phyloP scores from a whole-genome alignment of 2,329 filamentous ascomycete genomes.

The Talaromyces atroroseus region DNA sequence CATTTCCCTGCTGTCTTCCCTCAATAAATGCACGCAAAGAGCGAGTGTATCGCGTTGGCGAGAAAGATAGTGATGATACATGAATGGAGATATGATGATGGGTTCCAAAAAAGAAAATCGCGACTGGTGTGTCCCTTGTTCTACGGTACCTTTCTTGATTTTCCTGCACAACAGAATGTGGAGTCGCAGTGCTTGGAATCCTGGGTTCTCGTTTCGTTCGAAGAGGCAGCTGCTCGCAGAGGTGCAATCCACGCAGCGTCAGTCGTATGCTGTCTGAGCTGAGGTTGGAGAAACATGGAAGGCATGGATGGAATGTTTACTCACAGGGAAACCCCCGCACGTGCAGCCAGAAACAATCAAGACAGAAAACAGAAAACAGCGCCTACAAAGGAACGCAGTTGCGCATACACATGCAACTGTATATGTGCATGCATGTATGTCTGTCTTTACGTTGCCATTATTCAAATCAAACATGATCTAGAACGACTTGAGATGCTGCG shows the following conservation, averaged over 20 bases:
- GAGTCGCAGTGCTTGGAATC: background rate
- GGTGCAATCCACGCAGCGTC: background rate
- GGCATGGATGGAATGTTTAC: conserved; percentile 9
- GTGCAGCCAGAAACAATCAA: conserved; percentile 10
- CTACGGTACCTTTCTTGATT: conserved; percentile 15
- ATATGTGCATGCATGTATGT: background rate
- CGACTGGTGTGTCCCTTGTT: conserved; percentile 6
- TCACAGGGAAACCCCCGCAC: conserved; percentile 7
- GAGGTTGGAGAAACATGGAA: too few species aligned
- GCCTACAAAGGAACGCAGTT: background rate
- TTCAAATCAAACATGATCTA: too few species aligned
- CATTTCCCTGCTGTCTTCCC: conserved; percentile 33
- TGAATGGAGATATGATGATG: conserved; percentile 21
- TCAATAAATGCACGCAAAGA: conserved; percentile 37
- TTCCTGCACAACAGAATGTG: background rate
- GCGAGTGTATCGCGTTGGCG: conserved; percentile 37
- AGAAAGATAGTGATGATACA: conserved; percentile 35
- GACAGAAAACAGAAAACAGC: background rate
- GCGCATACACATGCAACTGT: background rate
- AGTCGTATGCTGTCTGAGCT: too few species aligned
- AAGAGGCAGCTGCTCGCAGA: background rate
- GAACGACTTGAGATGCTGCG: conserved; percentile 6
- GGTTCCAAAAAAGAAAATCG: conserved; percentile 10
- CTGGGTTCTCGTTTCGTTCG: background rate
- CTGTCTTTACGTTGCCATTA: too few species aligned